Evolutionary conservation across 2,329 filamentous ascomycete genomes (phyloP).

Genomic region (Torrubiellomyces zombiae): DNA sequence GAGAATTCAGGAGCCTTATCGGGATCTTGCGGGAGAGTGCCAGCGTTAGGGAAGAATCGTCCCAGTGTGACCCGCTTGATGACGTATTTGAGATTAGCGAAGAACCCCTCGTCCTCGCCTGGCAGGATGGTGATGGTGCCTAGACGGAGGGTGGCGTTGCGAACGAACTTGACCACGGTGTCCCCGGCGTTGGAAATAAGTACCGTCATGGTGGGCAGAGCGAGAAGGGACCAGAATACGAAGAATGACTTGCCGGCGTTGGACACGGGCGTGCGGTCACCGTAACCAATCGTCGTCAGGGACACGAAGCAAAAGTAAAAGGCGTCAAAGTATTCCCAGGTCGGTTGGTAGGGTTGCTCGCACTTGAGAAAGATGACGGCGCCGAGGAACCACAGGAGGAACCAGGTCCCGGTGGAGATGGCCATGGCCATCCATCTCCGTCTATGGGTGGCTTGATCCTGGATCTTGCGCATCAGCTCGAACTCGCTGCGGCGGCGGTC

Average conservation of each 20-base stretch:
- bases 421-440: constrained; percentile 60
- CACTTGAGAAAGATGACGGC: constrained; percentile 51
- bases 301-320: constrained; percentile 79
- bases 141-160: constrained; percentile 36
- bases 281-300: constrained; percentile 75
- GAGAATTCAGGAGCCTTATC: no score
- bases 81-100: constrained; percentile 26
- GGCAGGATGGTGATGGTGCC: constrained; percentile 46
- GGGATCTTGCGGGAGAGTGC: no score
- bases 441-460: constrained; percentile 44
- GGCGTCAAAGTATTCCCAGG: constrained; percentile 65
- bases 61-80: constrained; percentile 26
- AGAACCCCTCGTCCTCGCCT: constrained; percentile 33
- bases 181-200: constrained; percentile 72
- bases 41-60: constrained; percentile 16
- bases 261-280: constrained; percentile 59
- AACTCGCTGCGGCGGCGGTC: constrained; percentile 56
- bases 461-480: constrained; percentile 65
- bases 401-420: constrained; percentile 51
- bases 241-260: constrained; percentile 74
- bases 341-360: constrained; percentile 33
- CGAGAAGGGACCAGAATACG: constrained; percentile 80
- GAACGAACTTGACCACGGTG: constrained; percentile 53
- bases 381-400: constrained; percentile 64
- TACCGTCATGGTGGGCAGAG: constrained; percentile 76